These are phyloP conservation scores for Spathaspora boniae DNA, from an alignment of 805 yeast species.

Conservation along the genomic window DNA sequence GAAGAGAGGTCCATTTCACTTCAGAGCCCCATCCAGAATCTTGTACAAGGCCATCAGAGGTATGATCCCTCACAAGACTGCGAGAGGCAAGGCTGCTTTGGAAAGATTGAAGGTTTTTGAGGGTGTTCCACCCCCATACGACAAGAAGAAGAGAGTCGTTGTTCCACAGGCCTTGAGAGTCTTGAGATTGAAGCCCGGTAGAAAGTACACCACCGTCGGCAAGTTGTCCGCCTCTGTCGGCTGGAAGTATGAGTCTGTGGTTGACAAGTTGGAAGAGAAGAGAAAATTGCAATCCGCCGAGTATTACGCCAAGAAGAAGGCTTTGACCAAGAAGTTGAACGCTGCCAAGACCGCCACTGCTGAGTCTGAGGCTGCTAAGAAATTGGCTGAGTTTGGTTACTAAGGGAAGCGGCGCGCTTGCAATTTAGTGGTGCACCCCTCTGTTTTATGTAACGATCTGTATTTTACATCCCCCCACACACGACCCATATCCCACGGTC, in stretches of 20 bases:
- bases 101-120: constrained; percentile 99
- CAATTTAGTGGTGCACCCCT: too few relatives aligned
- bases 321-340: constrained; percentile 86
- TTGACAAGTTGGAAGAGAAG: constrained; percentile 97
- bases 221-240: constrained; percentile 96
- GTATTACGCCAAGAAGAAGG: constrained; percentile 98
- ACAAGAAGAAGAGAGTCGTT: constrained; percentile 99
- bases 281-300: constrained; percentile 98
- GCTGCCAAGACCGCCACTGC: constrained; percentile 86
- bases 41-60: constrained; percentile 99
- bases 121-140: constrained; percentile 99
- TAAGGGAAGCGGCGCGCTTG: constrained; percentile 52
- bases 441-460: too few relatives aligned
- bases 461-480: too few relatives aligned
- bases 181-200: constrained; percentile 98
- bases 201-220: constrained; percentile 99
- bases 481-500: too few relatives aligned
- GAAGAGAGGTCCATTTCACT: constrained; percentile 99
- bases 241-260: constrained; percentile 99
- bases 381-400: constrained; percentile 97
- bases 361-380: constrained; percentile 84
- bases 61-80: constrained; percentile 99
- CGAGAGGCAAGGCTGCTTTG: constrained; percentile 99
- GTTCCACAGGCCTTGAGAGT: constrained; percentile 99
- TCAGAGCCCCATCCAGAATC: constrained; percentile 99